Conservation (phyloP, 257 asterid species). For the Solanum sejunctum region DNA sequence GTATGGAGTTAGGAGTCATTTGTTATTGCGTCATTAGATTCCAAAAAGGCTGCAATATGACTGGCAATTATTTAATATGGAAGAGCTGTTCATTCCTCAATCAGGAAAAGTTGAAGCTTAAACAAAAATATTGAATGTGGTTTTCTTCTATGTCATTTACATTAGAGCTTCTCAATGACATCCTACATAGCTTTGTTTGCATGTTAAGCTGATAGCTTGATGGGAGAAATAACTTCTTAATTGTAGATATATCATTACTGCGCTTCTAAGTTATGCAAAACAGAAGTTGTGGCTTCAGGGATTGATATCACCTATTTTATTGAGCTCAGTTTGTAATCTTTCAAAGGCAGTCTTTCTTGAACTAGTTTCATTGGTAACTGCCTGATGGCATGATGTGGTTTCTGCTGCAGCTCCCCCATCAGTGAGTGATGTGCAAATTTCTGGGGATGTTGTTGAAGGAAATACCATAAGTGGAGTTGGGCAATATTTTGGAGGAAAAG, state of each 20-base stretch:
- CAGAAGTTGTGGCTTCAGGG: neutral
- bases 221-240: neutral
- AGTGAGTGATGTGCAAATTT: conserved; percentile 55
- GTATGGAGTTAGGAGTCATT: conserved; percentile 12
- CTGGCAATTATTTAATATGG: neutral
- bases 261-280: neutral
- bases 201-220: neutral
- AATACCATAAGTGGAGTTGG: conserved; percentile 61
- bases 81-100: neutral
- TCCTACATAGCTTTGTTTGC: neutral
- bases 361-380: neutral
- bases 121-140: neutral
- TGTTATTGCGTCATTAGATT: neutral
- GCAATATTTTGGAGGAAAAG: conserved; percentile 90
- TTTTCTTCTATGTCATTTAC: neutral
- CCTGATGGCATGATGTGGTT: neutral
- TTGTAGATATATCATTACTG: neutral
- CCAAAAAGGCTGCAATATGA: neutral
- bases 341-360: neutral
- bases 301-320: neutral
- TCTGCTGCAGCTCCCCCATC: conserved; percentile 80
- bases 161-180: neutral
- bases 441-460: conserved; percentile 82
- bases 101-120: neutral
- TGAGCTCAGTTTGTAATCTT: neutral